Evolutionary conservation across 768 basidiomycete species (phyloP), one percentile per base, ranked within the genome.

Genomic region (Psilocybe azurescens): DNA sequence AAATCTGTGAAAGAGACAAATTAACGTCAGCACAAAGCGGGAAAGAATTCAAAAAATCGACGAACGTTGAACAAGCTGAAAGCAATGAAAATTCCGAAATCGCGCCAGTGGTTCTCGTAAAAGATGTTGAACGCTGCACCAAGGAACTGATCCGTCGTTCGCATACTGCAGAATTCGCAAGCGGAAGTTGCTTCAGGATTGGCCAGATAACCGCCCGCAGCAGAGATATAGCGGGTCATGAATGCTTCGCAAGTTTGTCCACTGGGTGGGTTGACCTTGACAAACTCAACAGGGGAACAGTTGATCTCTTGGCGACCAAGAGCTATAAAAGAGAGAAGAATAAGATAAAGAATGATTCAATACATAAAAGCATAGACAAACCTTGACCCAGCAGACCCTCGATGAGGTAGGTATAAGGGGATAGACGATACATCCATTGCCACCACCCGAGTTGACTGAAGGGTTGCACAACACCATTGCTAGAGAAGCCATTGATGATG

Each of bases 391-490:
- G 65, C 30, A 84, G 62, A 11, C 77, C 85, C 44, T 81, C 82
- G 41, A 83, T 77, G 36, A 86, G 69, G 58, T 86, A 86, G 1
- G 79, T 81, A 61, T 74, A 81, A 0, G 83, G 83, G 3, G 83
- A 82, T 3, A 83, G 47, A 49, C 72, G 74, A 60, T 86, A 89
- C 86, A 89, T 87, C 88, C 89, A 90, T 54, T 73, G 70, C 89
- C 89, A 90, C 83, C 87, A 88, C 7, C 83, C 83, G 1, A 90
- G 82, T 9, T 77, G 76, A 8, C 78, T 64, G 67, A 77, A 87
- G 3, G 89, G 89, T 67, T 90, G 89, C 2, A 90, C 69, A 47
- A 89, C 85, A 62, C 88, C 88, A 63, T 88, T 81, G 69, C 84
- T 85, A 62, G 3, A 53, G 52, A 41, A 36, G 39, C 1, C 24